Base-by-base conservation (phyloP, 768 basidiomycete species). In the Mycena polygramma region DNA sequence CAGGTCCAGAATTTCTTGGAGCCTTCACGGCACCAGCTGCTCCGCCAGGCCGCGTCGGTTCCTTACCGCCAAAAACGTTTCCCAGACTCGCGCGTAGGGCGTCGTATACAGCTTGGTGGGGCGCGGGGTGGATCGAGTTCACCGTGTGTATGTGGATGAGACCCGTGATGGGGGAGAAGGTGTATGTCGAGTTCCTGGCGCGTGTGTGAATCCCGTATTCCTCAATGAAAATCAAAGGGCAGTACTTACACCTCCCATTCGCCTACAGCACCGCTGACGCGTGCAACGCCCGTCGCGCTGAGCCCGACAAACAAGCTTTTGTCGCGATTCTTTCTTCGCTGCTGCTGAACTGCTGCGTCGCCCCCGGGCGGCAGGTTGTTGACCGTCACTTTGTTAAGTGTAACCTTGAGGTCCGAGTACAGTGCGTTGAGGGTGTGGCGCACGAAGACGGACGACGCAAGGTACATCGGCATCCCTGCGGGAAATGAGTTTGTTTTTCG, bases 61-160 rank as follows among this genome's bases (percentile, higher is more conserved):
- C 70, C 39, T 69, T 53, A 26, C 11, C 35, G 30, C 60, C 54
- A 37, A 66, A 66, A 6, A 61, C 60, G 35, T 54, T 57, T 15
- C 64, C 64, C n/a, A 71, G 54, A 22, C 80, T 83, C 45, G 78
- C 63, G 20, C 86, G 82, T 1, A 94, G 81, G 2, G 90, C 86
- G 64, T 92, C 89, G 75, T 91, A 93, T 3, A 91, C 91, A 0
- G 90, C 86, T 57, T 89, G 84, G 75, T 93, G 92, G 4, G 94
- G 94, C 1, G 91, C 90, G 0, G 94, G 94, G 53, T 90, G 87
- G 55, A 95, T 94, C n/a, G 90, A 91, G 76, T 94, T 88, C 57
- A 95, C 83, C 55, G 82, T 82, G 75, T 95, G 94, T 57, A 83
- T 74, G 57, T 88, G 79, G 63, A 95, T 89, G 49, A 90, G 84